phyloP scores from a whole-genome alignment of 495 filamentous ascomycete genomes.

The Filosporella fistucella region DNA sequence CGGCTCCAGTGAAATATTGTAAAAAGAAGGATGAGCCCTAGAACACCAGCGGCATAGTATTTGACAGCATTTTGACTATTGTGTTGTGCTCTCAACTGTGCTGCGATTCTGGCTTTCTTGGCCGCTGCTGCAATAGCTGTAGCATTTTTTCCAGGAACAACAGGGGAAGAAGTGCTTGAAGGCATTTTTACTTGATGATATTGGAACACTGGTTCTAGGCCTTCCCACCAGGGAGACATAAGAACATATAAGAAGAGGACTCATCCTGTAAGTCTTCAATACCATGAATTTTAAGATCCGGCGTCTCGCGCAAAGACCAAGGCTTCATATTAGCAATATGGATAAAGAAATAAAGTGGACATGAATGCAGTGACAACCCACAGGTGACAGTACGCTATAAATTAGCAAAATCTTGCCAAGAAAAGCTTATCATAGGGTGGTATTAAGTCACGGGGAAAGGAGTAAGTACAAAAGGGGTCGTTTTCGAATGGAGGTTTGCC shows the following conservation, averaged over 20 bases:
- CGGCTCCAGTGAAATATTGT: constrained; percentile 43
- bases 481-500: not conserved
- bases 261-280: too few relatives aligned
- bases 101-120: not conserved
- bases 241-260: not conserved
- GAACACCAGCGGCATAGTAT: constrained; percentile 40
- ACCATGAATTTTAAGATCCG: constrained; percentile 1
- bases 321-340: constrained; percentile 5
- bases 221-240: too few relatives aligned
- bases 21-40: constrained; percentile 44
- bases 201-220: too few relatives aligned
- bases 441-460: not conserved
- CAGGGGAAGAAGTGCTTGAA: not conserved
- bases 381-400: not conserved
- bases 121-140: constrained; percentile 1
- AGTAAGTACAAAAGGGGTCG: not conserved
- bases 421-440: not conserved
- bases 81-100: constrained; percentile 6
- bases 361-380: not conserved
- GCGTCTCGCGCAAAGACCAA: not conserved
- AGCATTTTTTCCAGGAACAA: constrained; percentile 5
- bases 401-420: not conserved
- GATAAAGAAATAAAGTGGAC: constrained; percentile 9
- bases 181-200: constrained; percentile 5
- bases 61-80: constrained; percentile 29